Conservation (phyloP, 495 filamentous ascomycete species). For the Talaromyces thailandensis region DNA sequence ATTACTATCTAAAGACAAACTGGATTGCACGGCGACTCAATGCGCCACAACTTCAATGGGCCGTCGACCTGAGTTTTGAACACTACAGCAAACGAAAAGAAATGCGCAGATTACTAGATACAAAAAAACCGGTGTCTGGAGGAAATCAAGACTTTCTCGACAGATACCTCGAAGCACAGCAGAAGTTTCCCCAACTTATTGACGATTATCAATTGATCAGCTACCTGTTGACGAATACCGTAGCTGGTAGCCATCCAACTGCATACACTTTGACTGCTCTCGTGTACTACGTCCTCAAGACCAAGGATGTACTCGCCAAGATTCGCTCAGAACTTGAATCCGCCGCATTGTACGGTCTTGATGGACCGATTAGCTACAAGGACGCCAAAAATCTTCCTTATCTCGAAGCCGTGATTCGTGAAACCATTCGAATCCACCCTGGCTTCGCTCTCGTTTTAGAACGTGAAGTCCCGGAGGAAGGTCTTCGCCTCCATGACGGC, state of each 20-base stretch:
- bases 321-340: conserved; percentile 19
- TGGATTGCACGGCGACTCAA: conserved; percentile 15
- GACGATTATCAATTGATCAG: conserved; percentile 14
- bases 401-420: conserved; percentile 60
- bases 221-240: conserved; percentile 20
- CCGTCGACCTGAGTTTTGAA: conserved; percentile 15
- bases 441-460: conserved; percentile 55
- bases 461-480: conserved; percentile 50
- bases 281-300: conserved; percentile 33
- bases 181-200: conserved; percentile 16
- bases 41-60: conserved; percentile 16
- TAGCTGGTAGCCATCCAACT: conserved; percentile 31
- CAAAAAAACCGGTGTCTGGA: background rate
- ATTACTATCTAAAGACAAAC: conserved; percentile 16
- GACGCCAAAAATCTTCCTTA: conserved; percentile 39
- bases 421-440: conserved; percentile 59
- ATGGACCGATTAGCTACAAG: background rate
- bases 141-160: conserved; percentile 14
- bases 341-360: background rate
- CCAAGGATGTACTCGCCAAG: conserved; percentile 13
- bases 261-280: conserved; percentile 21
- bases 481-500: conserved; percentile 31
- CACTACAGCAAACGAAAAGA: conserved; percentile 13
- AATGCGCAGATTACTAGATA: background rate
- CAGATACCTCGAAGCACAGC: conserved; percentile 14